Evolutionary conservation across 768 basidiomycete genomes (phyloP), one percentile per base, ranked within the genome.

Genomic region (Boletus rubroflammeus): DNA sequence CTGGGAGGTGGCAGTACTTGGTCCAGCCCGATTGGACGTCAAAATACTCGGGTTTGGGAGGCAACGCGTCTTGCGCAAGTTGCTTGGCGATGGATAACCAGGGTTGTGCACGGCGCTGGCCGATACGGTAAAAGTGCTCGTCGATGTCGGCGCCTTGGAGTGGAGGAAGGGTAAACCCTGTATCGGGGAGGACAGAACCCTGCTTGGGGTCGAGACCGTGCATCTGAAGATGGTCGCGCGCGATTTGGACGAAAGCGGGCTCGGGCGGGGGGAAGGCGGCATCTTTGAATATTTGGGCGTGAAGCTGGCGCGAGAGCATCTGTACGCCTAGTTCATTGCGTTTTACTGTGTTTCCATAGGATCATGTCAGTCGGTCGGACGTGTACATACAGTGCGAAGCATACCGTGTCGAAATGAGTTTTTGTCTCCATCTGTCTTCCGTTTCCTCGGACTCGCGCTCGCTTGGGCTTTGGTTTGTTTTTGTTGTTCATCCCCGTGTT

Each of bases 291-390:
- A 96, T 80, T 64, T 97, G 95, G 5, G 75, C 67, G 68, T 94
- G 93, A 7, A 97, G 72, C n/a, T 76, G 75, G 9, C 83, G 81
- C 15, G 93, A 90, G 50, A 98, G 82, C 51, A 97, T 82, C 66
- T 98, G 95, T 7, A 98, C 94, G n/a, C 95, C 95, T 39, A 93
- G 77, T 56, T 88, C 83, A 66, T 97, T 98, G 50, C 92, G 81
- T 67, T 85, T 83, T 55, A 78, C 85, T 85, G 53, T 17, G 31
- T 26, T 36, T 5, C 14, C 40, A 9, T n/a, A 3, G 6, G 5
- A n/a, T 32, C 34, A 21, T 5, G 38, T 52, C 31, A 34, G 17
- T 41, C 6, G 8, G n/a, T 10, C 13, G 21, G 15, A 36, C n/a
- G n/a, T 10, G 5, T 17, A 15, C 5, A 6, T 9, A 3, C 28